A percentile compares a stretch with the other conserved stretches of the same genome.
phyloP scores from a whole-genome alignment of 2,329 filamentous ascomycete species.

The Exophiala xenobiotica region DNA sequence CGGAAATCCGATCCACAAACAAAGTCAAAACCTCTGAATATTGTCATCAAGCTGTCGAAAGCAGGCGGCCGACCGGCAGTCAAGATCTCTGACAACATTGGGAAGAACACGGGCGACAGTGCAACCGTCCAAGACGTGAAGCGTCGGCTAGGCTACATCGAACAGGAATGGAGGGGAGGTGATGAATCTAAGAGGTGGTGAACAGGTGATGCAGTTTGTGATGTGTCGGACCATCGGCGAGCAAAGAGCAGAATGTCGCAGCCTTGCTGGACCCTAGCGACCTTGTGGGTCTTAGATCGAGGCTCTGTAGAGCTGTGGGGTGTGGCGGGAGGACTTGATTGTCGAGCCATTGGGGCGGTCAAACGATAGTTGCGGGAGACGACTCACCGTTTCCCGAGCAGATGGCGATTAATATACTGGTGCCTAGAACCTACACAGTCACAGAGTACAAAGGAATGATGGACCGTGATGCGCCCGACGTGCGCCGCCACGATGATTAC shows the following conservation, averaged over 20 bases:
- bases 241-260: constrained; percentile 20
- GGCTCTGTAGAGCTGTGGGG: constrained; percentile 23
- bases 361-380: background rate
- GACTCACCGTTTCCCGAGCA: too few species aligned
- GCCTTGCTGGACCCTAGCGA: constrained; percentile 19
- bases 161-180: constrained; percentile 78
- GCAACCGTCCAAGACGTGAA: constrained; percentile 80
- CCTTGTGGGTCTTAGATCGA: constrained; percentile 16
- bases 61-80: constrained; percentile 78
- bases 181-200: constrained; percentile 86
- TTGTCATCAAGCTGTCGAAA: constrained; percentile 94
- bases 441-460: too few species aligned
- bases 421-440: too few species aligned
- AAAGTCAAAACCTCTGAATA: constrained; percentile 90
- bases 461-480: too few species aligned
- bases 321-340: background rate
- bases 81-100: constrained; percentile 88
- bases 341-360: constrained; percentile 3
- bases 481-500: constrained; percentile 1
- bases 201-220: constrained; percentile 32
- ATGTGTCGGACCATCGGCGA: constrained; percentile 4
- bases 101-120: constrained; percentile 92
- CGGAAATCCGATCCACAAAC: constrained; percentile 64
- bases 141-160: constrained; percentile 77
- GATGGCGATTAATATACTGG: constrained; percentile 8